Percentiles rank a stretch among this genome's conserved stretches.
Conservation (phyloP, 1,284 basidiomycete species). For the Cryptococcus sp. region DNA sequence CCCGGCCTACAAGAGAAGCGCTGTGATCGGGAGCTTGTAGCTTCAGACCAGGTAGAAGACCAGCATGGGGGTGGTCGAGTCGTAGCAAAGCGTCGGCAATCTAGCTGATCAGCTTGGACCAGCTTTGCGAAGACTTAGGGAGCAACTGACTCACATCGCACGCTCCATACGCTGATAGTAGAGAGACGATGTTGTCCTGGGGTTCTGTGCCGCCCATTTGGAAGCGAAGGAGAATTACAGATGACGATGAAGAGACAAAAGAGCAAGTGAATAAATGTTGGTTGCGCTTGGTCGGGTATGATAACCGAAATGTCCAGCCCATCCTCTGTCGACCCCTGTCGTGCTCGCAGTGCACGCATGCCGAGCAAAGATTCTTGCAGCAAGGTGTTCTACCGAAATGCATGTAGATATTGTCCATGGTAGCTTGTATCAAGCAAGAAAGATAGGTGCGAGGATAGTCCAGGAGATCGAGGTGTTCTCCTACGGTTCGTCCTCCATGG, state of each 20-base stretch:
- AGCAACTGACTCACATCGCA: conserved; percentile 4
- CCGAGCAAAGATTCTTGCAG: too few species aligned
- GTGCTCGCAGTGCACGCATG: neutral
- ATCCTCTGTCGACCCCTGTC: neutral
- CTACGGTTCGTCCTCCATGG: too few species aligned
- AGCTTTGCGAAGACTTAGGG: neutral
- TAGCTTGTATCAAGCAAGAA: neutral
- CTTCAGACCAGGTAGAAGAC: conserved; percentile 1
- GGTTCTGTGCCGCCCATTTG: neutral
- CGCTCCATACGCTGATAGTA: conserved; percentile 1
- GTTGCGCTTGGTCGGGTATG: too few species aligned
- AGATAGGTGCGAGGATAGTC: neutral
- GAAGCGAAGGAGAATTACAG: neutral
- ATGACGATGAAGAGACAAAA: too few species aligned
- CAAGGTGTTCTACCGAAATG: too few species aligned
- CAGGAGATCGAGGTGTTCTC: too few species aligned
- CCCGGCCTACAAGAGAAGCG: conserved; percentile 1
- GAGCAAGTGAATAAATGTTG: too few species aligned
- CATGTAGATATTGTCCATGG: too few species aligned
- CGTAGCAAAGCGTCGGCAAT: conserved; percentile 2
- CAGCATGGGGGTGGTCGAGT: neutral
- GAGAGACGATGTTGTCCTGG: neutral
- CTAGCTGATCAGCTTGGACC: neutral
- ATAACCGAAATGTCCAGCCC: neutral
- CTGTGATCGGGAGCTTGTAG: neutral